A percentile compares a stretch with the other conserved stretches of the same genome.
These are phyloP conservation scores for Phaeosphaeria sp. DNA, from an alignment of 2,329 filamentous ascomycete species.

Conservation along the genomic window DNA sequence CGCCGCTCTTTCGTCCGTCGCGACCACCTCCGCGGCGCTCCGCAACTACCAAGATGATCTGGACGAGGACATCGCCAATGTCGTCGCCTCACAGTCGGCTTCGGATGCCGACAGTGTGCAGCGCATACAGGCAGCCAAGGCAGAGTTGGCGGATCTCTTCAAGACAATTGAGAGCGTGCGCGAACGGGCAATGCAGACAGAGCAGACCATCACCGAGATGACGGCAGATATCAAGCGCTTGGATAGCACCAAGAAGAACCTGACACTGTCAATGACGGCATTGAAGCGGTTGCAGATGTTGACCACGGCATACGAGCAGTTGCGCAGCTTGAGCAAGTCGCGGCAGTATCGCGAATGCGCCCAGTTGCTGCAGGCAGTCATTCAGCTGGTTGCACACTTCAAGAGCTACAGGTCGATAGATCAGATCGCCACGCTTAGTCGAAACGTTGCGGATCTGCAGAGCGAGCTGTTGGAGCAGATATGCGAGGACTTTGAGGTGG, in stretches of 20 bases:
- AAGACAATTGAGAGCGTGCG: slow-evolving; percentile 93
- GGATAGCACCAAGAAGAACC: slow-evolving; percentile 94
- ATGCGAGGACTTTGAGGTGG: slow-evolving; percentile 98
- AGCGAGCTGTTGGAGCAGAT: slow-evolving; percentile 92
- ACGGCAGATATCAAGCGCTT: slow-evolving; percentile 98
- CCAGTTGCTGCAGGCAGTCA: slow-evolving; percentile 88
- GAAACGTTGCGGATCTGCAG: slow-evolving; percentile 92
- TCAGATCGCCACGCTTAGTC: slow-evolving; percentile 91
- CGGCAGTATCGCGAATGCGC: slow-evolving; percentile 95
- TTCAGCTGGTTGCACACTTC: slow-evolving; percentile 98
- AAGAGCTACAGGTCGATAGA: slow-evolving; percentile 97
- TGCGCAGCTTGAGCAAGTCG: slow-evolving; percentile 80
- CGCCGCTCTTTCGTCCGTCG: slow-evolving; percentile 79
- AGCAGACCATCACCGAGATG: slow-evolving; percentile 97
- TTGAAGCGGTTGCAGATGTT: slow-evolving; percentile 97
- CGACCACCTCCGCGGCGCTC: slow-evolving; percentile 75
- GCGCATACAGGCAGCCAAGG: slow-evolving; percentile 89
- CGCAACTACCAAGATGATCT: slow-evolving; percentile 81
- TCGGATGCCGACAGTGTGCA: slow-evolving; percentile 86
- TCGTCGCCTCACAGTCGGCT: slow-evolving; percentile 78
- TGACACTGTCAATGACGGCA: slow-evolving; percentile 97
- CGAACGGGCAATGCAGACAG: slow-evolving; percentile 85
- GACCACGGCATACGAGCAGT: slow-evolving; percentile 97
- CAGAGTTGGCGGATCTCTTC: slow-evolving; percentile 88
- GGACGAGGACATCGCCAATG: slow-evolving; percentile 74